Percentiles rank a stretch among this genome's conserved stretches.
phyloP scores from a whole-genome alignment of 768 basidiomycete species.

The Tulasnella sp. region DNA sequence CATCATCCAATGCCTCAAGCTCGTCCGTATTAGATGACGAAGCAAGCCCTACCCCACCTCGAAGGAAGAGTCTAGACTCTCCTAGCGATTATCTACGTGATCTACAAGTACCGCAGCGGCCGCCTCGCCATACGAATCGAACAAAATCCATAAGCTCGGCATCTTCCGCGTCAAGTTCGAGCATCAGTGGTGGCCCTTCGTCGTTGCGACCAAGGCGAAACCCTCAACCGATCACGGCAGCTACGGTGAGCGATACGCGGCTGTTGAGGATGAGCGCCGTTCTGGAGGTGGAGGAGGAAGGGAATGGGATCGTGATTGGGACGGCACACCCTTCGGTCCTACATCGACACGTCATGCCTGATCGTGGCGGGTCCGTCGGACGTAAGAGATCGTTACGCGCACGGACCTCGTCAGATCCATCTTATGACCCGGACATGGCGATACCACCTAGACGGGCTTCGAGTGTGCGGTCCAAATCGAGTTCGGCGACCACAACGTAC shows the following conservation, averaged over 20 bases:
- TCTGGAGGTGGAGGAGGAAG: conserved; percentile 32
- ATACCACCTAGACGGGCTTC: conserved; percentile 22
- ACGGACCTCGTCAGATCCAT: conserved; percentile 19
- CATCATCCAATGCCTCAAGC: neutral
- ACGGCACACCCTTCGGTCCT: conserved; percentile 21
- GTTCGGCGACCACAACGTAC: conserved; percentile 17
- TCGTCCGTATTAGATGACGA: neutral
- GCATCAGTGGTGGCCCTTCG: neutral
- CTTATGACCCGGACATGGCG: conserved; percentile 18
- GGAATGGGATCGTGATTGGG: conserved; percentile 23
- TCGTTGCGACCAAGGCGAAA: neutral
- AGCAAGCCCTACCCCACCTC: conserved; percentile 23
- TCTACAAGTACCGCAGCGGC: neutral
- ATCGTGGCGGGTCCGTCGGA: neutral
- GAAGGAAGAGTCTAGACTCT: conserved; percentile 34
- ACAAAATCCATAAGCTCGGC: neutral
- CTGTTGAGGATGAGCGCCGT: conserved; percentile 30
- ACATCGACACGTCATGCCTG: conserved; percentile 13
- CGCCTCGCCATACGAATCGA: neutral
- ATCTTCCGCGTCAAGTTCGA: neutral
- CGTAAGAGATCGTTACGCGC: conserved; percentile 8
- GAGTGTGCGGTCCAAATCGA: conserved; percentile 1
- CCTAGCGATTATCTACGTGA: neutral
- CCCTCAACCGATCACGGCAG: neutral
- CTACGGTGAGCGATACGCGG: neutral